Evolutionary conservation across 306 rosid species (phyloP), one percentile per base, ranked within the genome.

Genomic region (Carpinus fangiana): DNA sequence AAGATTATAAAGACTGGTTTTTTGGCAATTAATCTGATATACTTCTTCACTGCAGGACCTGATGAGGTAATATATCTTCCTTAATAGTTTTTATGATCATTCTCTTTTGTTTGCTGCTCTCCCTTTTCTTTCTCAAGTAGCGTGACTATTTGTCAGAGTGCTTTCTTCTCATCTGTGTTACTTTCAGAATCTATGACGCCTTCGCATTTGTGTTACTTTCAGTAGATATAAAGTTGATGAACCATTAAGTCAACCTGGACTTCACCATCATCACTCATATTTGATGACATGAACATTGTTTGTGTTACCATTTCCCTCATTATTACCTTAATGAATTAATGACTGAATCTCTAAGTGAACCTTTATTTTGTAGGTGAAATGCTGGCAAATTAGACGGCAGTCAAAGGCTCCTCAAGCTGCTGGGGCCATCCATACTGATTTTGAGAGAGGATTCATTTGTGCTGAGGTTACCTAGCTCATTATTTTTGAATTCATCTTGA

Each of bases 361-460:
- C 75, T 69, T 23, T 73, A 80, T 78, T 51, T 85, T 79, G 73
- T 89, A 96, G 99, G 99, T 96, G 16, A 96, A 96, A 76, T 91
- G 98, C 84, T 96, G 99, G 99, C 99, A 96, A 85, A 93, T 96
- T 82, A 91, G 98, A 83, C 93, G 94, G 80, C 96, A 89, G 78
- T 86, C 98, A 23, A 93, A 93, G 83, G 98, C 98, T 82, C 98
- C 99, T 70, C 98, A 96, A 84, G 98, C 99, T 77, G 99, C 99
- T 46, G 99, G 99, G 81, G 12, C 98, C 80, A 93, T 96, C 85
- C 99, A 96, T 86, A 77, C 99, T 78, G 98, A 96, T 90, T 93
- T 96, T 73, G 98, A 96, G 80, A 96, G 72, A 79, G 98, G 99
- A 66, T 96, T 96, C 84, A 96, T 96, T 75, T 96, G 99, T 88